Evolutionary conservation across 805 yeast species (phyloP).

Genomic region (Saccharomycopsis fermentans): DNA sequence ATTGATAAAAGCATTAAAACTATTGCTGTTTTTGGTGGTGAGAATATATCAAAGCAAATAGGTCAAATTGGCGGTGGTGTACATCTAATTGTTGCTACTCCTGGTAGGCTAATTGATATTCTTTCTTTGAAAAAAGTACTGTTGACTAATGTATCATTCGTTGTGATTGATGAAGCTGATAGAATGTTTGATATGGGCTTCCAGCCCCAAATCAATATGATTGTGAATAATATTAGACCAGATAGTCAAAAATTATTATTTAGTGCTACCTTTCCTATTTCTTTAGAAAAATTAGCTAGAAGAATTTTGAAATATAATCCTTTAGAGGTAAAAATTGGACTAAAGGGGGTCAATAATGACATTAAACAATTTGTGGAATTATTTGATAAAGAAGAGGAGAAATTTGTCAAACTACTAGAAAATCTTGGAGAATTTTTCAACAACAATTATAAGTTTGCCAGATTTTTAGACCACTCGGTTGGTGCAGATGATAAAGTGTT

Average conservation of each 20-base stretch:
- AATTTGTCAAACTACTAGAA: conserved; percentile 45
- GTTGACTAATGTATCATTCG: conserved; percentile 44
- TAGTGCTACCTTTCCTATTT: conserved; percentile 87
- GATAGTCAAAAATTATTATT: conserved; percentile 85
- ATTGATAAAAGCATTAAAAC: conserved; percentile 45
- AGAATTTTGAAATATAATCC: conserved; percentile 49
- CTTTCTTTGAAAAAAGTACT: conserved; percentile 51
- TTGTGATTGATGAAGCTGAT: conserved; percentile 95
- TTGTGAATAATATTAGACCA: conserved; percentile 65
- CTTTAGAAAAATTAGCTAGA: conserved; percentile 66
- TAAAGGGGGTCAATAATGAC: conserved; percentile 71
- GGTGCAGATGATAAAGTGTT: conserved; percentile 42
- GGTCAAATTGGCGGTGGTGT: conserved; percentile 2
- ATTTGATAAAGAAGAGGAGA: conserved; percentile 40
- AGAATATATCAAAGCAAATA: conserved; percentile 17
- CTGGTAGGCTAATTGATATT: conserved; percentile 87
- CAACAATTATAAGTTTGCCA: background rate
- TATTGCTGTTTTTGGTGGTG: conserved; percentile 58
- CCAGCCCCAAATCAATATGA: conserved; percentile 86
- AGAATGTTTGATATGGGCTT: conserved; percentile 95
- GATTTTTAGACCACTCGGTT: conserved; percentile 13
- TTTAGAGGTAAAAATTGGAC: conserved; percentile 70
- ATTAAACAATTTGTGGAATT: conserved; percentile 65
- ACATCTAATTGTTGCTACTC: conserved; percentile 83
- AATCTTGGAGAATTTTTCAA: conserved; percentile 36